Base-by-base conservation (phyloP, 805 yeast species). In the Starmerella scarabaei region DNA sequence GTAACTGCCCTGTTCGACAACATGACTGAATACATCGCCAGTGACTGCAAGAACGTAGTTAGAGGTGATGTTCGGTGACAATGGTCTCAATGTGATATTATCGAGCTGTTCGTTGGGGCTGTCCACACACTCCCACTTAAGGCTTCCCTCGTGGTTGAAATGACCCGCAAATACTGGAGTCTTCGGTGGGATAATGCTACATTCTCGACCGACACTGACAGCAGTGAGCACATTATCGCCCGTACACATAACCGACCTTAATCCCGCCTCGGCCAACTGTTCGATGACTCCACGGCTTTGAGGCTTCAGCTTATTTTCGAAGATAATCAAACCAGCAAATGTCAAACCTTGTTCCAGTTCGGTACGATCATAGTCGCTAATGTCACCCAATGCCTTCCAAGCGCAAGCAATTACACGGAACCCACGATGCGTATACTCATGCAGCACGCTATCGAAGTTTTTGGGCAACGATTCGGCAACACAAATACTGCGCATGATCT, bases 191-290 rank as follows among this genome's bases (percentile, higher is more conserved):
- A 91, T 60, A 45, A 91, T 64, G 3, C 74, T 77, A 55, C 93
- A 82, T 54, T 88, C 95, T 44, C 75, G 69, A 3, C 81, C 94
- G 15, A 91, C 98, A 59, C 94, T 81, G 17, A 91, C 73, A 0
- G 97, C 98, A 0, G 99, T 91, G 41, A 91, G 64, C 16, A 91
- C 74, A 55, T 91, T 91, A 59, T 91, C 99, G 39, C 99, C 99
- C 0, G 98, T 91, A 59, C 98, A 91, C 98, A 91, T 91, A 21
- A 85, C 64, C 0, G 91, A 81, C 50, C 96, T 67, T 36, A 91
- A 69, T 18, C 72, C 67, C 0, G 98, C 96, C 5, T 65, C 66
- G 18, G 64, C 63, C 36, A 91, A 65, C 43, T 72, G 68, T 11
- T 59, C 48, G 36, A 91, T 66, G 0, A 86, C 82, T 0, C 63